A percentile compares a stretch with the other conserved stretches of the same genome.
These are phyloP conservation scores for Geopyxis carbonaria DNA, from an alignment of 495 filamentous ascomycete genomes.

Conservation along the genomic window DNA sequence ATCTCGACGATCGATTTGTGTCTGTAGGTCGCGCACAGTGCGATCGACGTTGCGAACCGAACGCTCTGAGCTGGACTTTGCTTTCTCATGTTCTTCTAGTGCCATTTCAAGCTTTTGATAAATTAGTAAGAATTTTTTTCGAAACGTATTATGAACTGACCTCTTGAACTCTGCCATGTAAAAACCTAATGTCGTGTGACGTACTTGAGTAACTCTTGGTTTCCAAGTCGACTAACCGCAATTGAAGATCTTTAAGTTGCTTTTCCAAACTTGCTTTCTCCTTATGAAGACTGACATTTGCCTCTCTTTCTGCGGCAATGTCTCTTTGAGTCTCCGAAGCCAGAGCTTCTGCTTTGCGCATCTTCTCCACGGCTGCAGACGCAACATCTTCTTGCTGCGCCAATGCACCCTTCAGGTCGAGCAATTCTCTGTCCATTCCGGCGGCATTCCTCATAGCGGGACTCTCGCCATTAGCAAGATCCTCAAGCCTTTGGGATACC, in stretches of 20 bases:
- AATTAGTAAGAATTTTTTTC: slow-evolving; percentile 17
- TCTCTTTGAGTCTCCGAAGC: slow-evolving; percentile 85
- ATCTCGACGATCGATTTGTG: slow-evolving; percentile 81
- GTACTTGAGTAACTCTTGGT: slow-evolving; percentile 91
- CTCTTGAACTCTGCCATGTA: slow-evolving; percentile 90
- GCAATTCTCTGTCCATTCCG: slow-evolving; percentile 68
- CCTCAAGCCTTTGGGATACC: slow-evolving; percentile 79
- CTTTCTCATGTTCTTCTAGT: slow-evolving; percentile 67
- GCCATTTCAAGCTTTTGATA: slow-evolving; percentile 63
- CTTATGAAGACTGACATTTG: slow-evolving; percentile 67
- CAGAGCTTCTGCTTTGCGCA: slow-evolving; percentile 87
- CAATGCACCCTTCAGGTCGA: slow-evolving; percentile 75
- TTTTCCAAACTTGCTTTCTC: slow-evolving; percentile 87
- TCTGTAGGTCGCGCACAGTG: slow-evolving; percentile 80
- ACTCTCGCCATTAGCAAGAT: slow-evolving; percentile 69
- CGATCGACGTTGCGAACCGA: slow-evolving; percentile 87
- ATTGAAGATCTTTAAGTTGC: slow-evolving; percentile 73
- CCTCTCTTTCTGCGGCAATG: slow-evolving; percentile 75
- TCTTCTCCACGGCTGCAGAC: slow-evolving; percentile 84
- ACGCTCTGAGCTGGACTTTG: slow-evolving; percentile 60
- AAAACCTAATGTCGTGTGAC: slow-evolving; percentile 86
- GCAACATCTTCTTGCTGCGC: slow-evolving; percentile 92
- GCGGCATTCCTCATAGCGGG: slow-evolving; percentile 87
- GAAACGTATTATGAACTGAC: slow-evolving; percentile 34
- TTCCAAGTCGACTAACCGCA: slow-evolving; percentile 79